Evolutionary conservation across 2,329 filamentous ascomycete genomes (phyloP).

Genomic region (Diatrype stigma): DNA sequence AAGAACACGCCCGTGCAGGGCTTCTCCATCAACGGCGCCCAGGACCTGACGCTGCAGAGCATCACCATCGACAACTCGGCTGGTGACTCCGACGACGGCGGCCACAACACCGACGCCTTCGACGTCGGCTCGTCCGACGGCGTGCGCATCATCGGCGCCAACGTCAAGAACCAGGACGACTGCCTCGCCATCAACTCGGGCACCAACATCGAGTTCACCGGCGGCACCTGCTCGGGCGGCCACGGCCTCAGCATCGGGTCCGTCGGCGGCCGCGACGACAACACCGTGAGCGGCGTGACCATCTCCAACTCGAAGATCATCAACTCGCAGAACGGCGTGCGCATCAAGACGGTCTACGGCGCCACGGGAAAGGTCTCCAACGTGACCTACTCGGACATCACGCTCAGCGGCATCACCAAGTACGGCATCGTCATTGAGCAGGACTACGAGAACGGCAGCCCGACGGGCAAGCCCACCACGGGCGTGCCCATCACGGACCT

Average conservation of each 20-base stretch:
- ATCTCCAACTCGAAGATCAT: conserved; percentile 44
- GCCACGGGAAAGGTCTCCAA: conserved; percentile 45
- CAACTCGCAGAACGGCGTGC: conserved; percentile 52
- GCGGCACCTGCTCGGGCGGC: conserved; percentile 44
- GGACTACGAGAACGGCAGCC: conserved; percentile 45
- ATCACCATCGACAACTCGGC: conserved; percentile 56
- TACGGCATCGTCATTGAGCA: conserved; percentile 58
- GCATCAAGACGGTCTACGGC: conserved; percentile 53
- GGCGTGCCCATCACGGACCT: conserved; percentile 43
- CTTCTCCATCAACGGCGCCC: conserved; percentile 42
- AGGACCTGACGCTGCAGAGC: conserved; percentile 39
- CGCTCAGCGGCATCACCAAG: conserved; percentile 28
- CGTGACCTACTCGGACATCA: conserved; percentile 22
- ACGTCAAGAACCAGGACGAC: conserved; percentile 56
- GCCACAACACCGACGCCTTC: conserved; percentile 53
- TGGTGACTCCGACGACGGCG: conserved; percentile 39
- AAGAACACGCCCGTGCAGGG: conserved; percentile 52
- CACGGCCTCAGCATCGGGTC: conserved; percentile 57
- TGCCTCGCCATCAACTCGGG: conserved; percentile 57
- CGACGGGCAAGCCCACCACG: conserved; percentile 37
- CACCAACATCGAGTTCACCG: conserved; percentile 36
- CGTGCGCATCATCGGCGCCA: conserved; percentile 47
- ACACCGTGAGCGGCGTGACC: conserved; percentile 48
- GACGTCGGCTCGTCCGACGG: conserved; percentile 42
- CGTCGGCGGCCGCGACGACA: conserved; percentile 52